These are phyloP conservation scores for Imleria badia DNA, from an alignment of 768 basidiomycete genomes.

Conservation along the genomic window DNA sequence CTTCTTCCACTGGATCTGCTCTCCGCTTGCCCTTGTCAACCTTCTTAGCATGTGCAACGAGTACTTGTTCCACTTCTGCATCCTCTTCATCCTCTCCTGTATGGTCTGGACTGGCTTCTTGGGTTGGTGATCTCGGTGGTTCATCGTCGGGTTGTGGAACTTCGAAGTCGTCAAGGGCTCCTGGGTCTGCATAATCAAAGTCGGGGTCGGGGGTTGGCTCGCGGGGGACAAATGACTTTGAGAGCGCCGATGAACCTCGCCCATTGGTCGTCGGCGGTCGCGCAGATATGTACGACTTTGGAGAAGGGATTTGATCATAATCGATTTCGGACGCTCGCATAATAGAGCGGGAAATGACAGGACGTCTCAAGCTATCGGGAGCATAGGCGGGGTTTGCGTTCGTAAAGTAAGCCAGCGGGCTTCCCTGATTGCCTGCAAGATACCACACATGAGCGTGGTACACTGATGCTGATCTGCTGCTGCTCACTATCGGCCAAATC, in stretches of 20 bases:
- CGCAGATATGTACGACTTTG: slow-evolving; percentile 35
- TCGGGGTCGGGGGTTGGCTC: slow-evolving; percentile 24
- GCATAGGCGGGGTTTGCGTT: slow-evolving; percentile 38
- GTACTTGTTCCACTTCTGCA: slow-evolving; percentile 35
- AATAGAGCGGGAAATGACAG: slow-evolving; percentile 44
- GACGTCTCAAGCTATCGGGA: slow-evolving; percentile 36
- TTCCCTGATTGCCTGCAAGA: slow-evolving; percentile 29
- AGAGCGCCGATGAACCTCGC: slow-evolving; percentile 35
- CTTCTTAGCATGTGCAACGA: slow-evolving; percentile 22
- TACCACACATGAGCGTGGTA: slow-evolving; percentile 1
- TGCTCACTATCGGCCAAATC: slow-evolving; percentile 69
- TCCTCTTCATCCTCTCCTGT: slow-evolving; percentile 25
- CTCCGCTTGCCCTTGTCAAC: slow-evolving; percentile 44
- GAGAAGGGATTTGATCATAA: slow-evolving; percentile 65
- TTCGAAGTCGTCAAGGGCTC: slow-evolving; percentile 31
- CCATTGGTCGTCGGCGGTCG: slow-evolving; percentile 36
- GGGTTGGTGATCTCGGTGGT: slow-evolving; percentile 44
- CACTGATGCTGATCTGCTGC: not conserved
- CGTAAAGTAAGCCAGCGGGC: slow-evolving; percentile 37
- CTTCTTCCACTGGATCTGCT: slow-evolving; percentile 23
- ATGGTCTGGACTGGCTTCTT: slow-evolving; percentile 49
- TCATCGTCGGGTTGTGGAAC: slow-evolving; percentile 21
- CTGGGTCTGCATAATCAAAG: slow-evolving; percentile 21
- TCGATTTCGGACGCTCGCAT: slow-evolving; percentile 54
- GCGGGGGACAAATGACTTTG: slow-evolving; percentile 26